Base-by-base conservation (phyloP, 78 protist species). In the Polysphondylium violaceum region DNA sequence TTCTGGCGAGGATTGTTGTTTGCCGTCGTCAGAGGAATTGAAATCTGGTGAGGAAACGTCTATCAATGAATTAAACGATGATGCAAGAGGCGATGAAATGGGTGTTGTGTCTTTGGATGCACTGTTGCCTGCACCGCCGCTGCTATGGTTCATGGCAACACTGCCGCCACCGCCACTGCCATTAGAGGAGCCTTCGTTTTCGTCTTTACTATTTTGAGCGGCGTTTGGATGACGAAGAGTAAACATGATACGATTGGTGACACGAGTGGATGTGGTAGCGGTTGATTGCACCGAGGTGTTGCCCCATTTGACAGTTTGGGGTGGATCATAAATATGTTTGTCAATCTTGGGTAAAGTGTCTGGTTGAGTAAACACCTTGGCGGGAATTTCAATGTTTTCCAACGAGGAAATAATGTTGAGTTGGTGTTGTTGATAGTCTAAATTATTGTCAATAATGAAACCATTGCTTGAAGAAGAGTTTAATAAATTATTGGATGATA, bases 281-380 rank as follows among this genome's bases (percentile, higher is more conserved):
- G 16, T 27, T 23, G 61, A 23, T 33, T 21, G 51, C n/a, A 56
- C 41, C 8, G 69, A 33, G 3, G 81, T 73, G 19, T 51, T 83
- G 12, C 79, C 79, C 91, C 91, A 83, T 69, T 83, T 83, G 5
- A 56, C 29, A 36, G 69, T 56, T 35, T 58, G 65, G 6, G 91
- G 91, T 58, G 91, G 91, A 23, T 83, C 91, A 40, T 83, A 83
- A 14, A 83, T 83, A 69, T 83, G 77, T 44, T 76, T 76, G 23
- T 59, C 78, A 8, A 74, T 8, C 14, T 83, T 83, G 51, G 77
- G 91, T 59, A 53, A 44, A 41, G 44, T 8, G 16, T n/a, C 16
- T 14, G 44, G 21, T 40, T 50, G 76, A 17, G 77, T 68, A 12
- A 69, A 43, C 40, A 67, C 59, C 27, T 63, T 58, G 12, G 56